Evolutionary conservation across 164 flowering plant species (phyloP), one percentile per base, ranked within the genome.

Genomic region (grape (Vitis vinifera)): DNA sequence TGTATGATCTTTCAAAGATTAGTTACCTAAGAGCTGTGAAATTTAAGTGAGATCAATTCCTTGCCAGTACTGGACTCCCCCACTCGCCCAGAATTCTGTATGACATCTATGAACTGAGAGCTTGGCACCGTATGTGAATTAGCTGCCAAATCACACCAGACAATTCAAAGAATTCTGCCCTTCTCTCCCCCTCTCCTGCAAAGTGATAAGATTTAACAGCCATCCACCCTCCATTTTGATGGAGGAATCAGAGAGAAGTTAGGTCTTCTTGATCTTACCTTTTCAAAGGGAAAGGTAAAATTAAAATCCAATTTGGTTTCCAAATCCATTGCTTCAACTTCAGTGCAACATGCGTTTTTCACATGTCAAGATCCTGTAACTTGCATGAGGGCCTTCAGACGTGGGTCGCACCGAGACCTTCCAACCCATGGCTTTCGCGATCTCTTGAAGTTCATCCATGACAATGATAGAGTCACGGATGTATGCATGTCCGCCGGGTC

Each of bases 401-500:
- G 95, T 93, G 55, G 89, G 90, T 37, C 87, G 82, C 53, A 89
- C 1, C 2, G 53, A 5, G 2, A 77, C 71, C 0, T 68, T 82
- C 98, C 98, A 93, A 12, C 97, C 97, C 79, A 93, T 81, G 56
- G 92, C 91, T 51, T 72, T 83, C 2, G 83, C 88, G 6, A 81
- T 73, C 53, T 81, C 89, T 77, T 77, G 80, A 78, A 91, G 80
- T 66, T 87, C 92, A 71, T 81, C 87, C 79, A 93, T 87, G 53
- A 91, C 77, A 19, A 81, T 30, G 30, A 90, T n/a, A 11, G 92
- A 77, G 73, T 93, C 98, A 9, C 91, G 91, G 31, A 93, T 89
- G 64, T 88, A 90, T n/a, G 68, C 94, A 44, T 59, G 84, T 7
- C 98, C 98, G 58, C 94, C 97, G n/a, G 98, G 98, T 72, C 98